Evolutionary conservation across 2,329 filamentous ascomycete species (phyloP), one percentile per base, ranked within the genome.

Genomic region (Thermoascus crustaceus): DNA sequence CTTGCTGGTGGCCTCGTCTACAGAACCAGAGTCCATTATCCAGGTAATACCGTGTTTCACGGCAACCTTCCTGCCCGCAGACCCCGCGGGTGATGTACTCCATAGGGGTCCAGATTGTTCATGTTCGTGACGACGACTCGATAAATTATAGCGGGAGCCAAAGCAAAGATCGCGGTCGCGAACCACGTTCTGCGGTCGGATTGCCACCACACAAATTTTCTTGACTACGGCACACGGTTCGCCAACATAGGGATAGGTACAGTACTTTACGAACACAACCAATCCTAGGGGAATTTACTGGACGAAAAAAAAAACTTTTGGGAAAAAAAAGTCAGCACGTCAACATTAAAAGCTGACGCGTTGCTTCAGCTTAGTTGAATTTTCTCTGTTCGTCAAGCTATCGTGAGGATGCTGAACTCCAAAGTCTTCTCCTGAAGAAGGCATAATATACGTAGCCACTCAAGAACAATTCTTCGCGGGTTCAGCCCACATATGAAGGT

Each of bases 11-110:
- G 20, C 85, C 85, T 46, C 84, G 80, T 44, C 80, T 72, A 60
- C 86, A 94, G 57, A 85, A 93, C 43, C 80, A 76, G 39, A 80
- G 73, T 3, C 85, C 85, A 59, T 83, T 82, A 46, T 87, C 78
- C 20, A 80, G 67, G 53, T 85, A 83, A 64, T 82, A 86, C 43
- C 74, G 73, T 26, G 71, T 72, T 34, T 82, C 81, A 40, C 82
- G 80, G 55, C 86, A 94, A 50, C 75, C 73, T 42, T 75, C 72
- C 42, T 74, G 64, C 32, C 70, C 71, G 48, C 74, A 78, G 32
- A 53, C 54, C 41, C 68, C 67, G 42, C 63, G 66, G 36, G 60
- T 63, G 36, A 55, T 53, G 48, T 68, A 68, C 36, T 64, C 60
- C 61, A 61, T 64, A 38, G 42, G 41, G 52, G 46, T 37, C 46